These are phyloP conservation scores for Raphanus sativus DNA, from an alignment of 345 rosid genomes.

Conservation along the genomic window DNA sequence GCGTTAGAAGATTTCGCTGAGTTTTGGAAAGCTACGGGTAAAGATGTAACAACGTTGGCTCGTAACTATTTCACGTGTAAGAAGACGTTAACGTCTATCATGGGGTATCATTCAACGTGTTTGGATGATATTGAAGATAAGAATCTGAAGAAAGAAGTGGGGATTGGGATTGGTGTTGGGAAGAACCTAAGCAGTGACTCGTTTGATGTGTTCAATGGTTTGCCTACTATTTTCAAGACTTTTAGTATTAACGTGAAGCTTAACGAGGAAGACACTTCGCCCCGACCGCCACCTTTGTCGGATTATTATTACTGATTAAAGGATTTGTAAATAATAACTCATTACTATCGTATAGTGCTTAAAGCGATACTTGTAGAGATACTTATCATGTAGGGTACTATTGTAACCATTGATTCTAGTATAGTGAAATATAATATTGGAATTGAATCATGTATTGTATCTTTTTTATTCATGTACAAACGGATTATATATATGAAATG, in stretches of 20 bases:
- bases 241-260: conserved; percentile 37
- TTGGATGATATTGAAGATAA: conserved; percentile 38
- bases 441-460: conserved; percentile 20
- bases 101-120: conserved; percentile 33
- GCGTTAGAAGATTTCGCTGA: conserved; percentile 33
- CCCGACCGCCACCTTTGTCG: conserved; percentile 38
- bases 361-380: conserved; percentile 11
- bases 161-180: conserved; percentile 28
- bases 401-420: neutral
- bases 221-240: conserved; percentile 25
- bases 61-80: conserved; percentile 32
- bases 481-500: conserved; percentile 4
- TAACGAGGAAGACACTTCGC: conserved; percentile 35
- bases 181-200: conserved; percentile 28
- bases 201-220: conserved; percentile 27
- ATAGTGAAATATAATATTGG: neutral
- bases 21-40: conserved; percentile 28
- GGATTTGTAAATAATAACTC: neutral
- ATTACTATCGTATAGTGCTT: conserved; percentile 13
- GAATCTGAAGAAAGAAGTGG: conserved; percentile 26
- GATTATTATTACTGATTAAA: conserved; percentile 31
- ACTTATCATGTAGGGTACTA: neutral
- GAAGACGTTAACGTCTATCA: conserved; percentile 29
- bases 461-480: conserved; percentile 27
- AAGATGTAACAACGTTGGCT: conserved; percentile 30